Conservation (phyloP, 2,329 filamentous ascomycete species). For the Volutella citrinella region DNA sequence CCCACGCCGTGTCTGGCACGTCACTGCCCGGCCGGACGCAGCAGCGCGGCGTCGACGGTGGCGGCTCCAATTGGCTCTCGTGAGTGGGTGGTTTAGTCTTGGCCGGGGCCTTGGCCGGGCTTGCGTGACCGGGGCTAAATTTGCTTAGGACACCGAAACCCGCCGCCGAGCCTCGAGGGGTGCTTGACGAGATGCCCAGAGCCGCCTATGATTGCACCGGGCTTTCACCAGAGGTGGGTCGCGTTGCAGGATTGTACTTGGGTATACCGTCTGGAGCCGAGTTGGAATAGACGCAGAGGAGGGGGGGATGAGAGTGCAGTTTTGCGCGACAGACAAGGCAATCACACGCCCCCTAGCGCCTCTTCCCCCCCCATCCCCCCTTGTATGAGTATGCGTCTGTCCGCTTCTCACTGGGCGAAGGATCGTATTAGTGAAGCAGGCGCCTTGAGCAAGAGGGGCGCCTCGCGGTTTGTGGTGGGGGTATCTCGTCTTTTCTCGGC, state of each 20-base stretch:
- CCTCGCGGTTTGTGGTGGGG: too few species aligned
- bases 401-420: conserved; percentile 1
- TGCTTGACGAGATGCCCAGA: conserved; percentile 10
- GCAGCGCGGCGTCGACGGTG: conserved; percentile 26
- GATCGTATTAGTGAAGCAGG: conserved; percentile 2
- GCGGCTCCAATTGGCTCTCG: conserved; percentile 19
- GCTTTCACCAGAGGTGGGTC: too few species aligned
- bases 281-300: too few species aligned
- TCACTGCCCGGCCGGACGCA: conserved; percentile 18
- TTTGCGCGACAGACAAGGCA: too few species aligned
- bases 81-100: conserved; percentile 13
- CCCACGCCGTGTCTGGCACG: conserved; percentile 19
- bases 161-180: conserved; percentile 18
- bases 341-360: conserved; percentile 11
- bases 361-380: conserved; percentile 7
- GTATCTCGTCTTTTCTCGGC: too few species aligned
- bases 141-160: conserved; percentile 12
- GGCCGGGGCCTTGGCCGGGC: conserved; percentile 18
- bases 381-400: conserved; percentile 2
- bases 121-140: conserved; percentile 17
- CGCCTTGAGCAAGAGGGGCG: too few species aligned
- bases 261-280: too few species aligned
- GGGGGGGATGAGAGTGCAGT: too few species aligned
- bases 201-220: conserved; percentile 2
- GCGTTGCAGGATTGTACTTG: too few species aligned